These are phyloP conservation scores for Coemansia aciculifera DNA, from an alignment of 192 early-diverging fungal genomes.

Conservation along the genomic window DNA sequence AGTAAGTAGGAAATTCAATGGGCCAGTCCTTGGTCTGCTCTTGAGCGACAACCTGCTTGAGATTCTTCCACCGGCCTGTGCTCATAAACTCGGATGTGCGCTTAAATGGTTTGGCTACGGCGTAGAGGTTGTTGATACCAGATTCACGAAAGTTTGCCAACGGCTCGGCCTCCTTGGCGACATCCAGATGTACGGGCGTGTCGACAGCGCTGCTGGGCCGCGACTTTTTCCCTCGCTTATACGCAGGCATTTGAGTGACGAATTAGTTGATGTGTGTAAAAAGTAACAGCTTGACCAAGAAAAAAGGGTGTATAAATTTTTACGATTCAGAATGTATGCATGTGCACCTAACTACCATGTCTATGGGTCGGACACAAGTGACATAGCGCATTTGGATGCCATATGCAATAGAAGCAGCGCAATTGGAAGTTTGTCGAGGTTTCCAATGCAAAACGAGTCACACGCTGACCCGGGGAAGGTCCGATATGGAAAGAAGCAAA, in stretches of 20 bases:
- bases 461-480: not conserved
- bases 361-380: not conserved
- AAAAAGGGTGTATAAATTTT: not conserved
- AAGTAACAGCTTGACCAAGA: not conserved
- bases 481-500: not conserved
- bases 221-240: constrained; percentile 47
- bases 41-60: constrained; percentile 77
- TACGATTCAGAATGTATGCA: not conserved
- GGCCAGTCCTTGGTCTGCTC: constrained; percentile 65
- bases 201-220: constrained; percentile 51
- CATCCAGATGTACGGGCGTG: constrained; percentile 31
- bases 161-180: constrained; percentile 35
- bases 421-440: not conserved
- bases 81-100: constrained; percentile 59
- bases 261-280: not conserved
- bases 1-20: constrained; percentile 70
- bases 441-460: not conserved
- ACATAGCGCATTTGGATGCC: not conserved
- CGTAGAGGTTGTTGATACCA: constrained; percentile 46
- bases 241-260: constrained; percentile 22
- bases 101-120: constrained; percentile 72
- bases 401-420: not conserved
- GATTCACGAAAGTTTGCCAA: constrained; percentile 34
- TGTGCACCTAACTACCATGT: not conserved
- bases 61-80: constrained; percentile 70